phyloP scores from a whole-genome alignment of 2,329 filamentous ascomycete species.

The Curvularia sp. region DNA sequence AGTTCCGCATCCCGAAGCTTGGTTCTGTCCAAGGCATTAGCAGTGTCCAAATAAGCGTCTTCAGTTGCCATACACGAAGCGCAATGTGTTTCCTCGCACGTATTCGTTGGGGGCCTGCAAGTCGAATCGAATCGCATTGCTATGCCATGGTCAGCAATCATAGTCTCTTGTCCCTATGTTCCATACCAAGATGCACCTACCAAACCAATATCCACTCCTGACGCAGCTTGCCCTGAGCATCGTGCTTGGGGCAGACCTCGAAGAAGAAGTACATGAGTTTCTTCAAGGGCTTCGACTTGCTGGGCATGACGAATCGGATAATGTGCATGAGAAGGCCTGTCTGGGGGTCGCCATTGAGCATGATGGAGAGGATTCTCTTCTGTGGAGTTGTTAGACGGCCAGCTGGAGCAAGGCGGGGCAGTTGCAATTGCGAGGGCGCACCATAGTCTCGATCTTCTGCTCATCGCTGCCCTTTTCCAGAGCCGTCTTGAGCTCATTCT shows the following conservation, averaged over 20 bases:
- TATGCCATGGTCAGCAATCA: slow-evolving; percentile 53
- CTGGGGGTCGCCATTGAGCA: slow-evolving; percentile 98
- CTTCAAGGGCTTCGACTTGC: slow-evolving; percentile 94
- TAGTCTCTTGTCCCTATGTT: background rate
- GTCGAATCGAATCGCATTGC: slow-evolving; percentile 97
- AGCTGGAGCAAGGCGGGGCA: slow-evolving; percentile 61
- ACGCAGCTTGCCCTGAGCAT: slow-evolving; percentile 91
- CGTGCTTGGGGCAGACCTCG: slow-evolving; percentile 96
- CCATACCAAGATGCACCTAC: slow-evolving; percentile 59
- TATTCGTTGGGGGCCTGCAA: slow-evolving; percentile 98
- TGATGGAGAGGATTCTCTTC: slow-evolving; percentile 92
- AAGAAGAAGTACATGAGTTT: slow-evolving; percentile 99
- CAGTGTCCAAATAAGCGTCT: background rate
- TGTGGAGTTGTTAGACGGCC: slow-evolving; percentile 37
- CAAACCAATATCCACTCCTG: slow-evolving; percentile 99
- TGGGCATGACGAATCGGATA: slow-evolving; percentile 99
- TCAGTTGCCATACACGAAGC: slow-evolving; percentile 69
- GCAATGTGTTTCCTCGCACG: slow-evolving; percentile 95
- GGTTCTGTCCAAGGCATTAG: slow-evolving; percentile 57
- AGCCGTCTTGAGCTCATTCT: slow-evolving; percentile 91
- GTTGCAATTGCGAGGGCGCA: slow-evolving; percentile 30
- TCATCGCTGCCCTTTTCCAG: slow-evolving; percentile 94
- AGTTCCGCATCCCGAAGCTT: slow-evolving; percentile 96
- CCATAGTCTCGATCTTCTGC: slow-evolving; percentile 81
- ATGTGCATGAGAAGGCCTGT: slow-evolving; percentile 98